Evolutionary conservation across 2,329 filamentous ascomycete genomes (phyloP).

Genomic region (Cordyceps pruinosa): DNA sequence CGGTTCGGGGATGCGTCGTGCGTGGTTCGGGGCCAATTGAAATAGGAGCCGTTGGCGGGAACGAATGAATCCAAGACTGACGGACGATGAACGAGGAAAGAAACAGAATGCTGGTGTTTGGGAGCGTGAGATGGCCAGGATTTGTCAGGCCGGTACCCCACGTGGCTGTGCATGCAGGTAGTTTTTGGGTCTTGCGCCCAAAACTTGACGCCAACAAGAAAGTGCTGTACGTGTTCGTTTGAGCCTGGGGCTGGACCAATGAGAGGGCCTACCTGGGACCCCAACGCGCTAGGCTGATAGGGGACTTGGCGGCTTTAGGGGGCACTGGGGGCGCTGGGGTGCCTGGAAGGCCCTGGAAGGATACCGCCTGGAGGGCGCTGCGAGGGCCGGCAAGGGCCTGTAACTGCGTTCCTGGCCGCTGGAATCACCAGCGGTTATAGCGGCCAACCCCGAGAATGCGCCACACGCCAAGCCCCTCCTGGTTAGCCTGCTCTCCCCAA

Average conservation of each 20-base stretch:
- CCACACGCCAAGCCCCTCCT: not conserved
- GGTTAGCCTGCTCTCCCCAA: not conserved
- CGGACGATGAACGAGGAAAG: conserved; percentile 7
- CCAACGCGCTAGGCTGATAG: not conserved
- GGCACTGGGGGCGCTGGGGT: not conserved
- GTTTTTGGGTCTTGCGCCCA: not conserved
- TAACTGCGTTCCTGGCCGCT: not conserved
- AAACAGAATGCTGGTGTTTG: conserved; percentile 4
- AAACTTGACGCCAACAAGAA: conserved; percentile 6
- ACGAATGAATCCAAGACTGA: conserved; percentile 7
- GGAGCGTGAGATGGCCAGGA: conserved; percentile 1
- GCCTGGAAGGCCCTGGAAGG: not conserved
- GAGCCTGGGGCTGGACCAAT: conserved; percentile 4
- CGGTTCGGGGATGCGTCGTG: not conserved
- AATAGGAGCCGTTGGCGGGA: not conserved
- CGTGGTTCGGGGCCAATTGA: conserved; percentile 6
- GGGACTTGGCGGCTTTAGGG: not conserved
- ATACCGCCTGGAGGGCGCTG: not conserved
- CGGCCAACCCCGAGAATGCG: not conserved
- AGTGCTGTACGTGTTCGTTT: conserved; percentile 24
- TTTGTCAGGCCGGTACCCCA: conserved; percentile 13
- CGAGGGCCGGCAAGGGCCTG: not conserved
- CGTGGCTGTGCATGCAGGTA: conserved; percentile 12
- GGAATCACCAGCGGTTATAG: no score
- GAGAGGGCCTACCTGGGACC: not conserved